Percentiles rank a stretch among this genome's conserved stretches.
Evolutionary conservation across 2,329 filamentous ascomycete species (phyloP).

Genomic region (Xylariales sp.): DNA sequence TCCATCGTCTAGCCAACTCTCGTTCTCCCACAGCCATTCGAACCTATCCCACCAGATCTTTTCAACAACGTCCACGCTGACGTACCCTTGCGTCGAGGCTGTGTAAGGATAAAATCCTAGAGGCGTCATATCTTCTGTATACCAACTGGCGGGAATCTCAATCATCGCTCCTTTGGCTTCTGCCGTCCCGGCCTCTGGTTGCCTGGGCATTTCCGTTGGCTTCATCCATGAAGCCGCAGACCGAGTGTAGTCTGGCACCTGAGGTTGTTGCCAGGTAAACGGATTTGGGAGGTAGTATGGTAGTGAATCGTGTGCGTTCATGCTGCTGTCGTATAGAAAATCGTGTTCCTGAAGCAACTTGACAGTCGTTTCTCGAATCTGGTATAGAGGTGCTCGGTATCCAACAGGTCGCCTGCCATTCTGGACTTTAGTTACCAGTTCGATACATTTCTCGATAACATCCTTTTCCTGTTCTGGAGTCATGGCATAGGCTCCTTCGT

Average conservation of each 20-base stretch:
- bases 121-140: slow-evolving; percentile 3
- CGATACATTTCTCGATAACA: background rate
- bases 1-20: background rate
- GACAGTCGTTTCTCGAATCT: background rate
- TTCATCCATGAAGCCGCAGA: background rate
- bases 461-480: background rate
- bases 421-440: background rate
- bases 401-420: background rate
- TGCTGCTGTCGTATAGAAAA: background rate
- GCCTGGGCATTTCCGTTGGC: background rate
- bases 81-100: slow-evolving; percentile 52
- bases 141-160: slow-evolving; percentile 1
- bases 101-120: slow-evolving; percentile 27
- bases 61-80: slow-evolving; percentile 51
- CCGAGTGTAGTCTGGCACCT: background rate
- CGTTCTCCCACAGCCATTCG: slow-evolving; percentile 44
- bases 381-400: slow-evolving; percentile 1
- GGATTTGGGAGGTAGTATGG: background rate
- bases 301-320: slow-evolving; percentile 1
- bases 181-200: background rate
- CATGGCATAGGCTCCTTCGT: slow-evolving; percentile 3
- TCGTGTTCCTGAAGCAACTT: slow-evolving; percentile 2
- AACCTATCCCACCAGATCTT: slow-evolving; percentile 58
- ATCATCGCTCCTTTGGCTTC: background rate
- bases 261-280: background rate